Evolutionary conservation across 495 filamentous ascomycete species (phyloP), one percentile per base, ranked within the genome.

Genomic region (Aspergillus cristatus): DNA sequence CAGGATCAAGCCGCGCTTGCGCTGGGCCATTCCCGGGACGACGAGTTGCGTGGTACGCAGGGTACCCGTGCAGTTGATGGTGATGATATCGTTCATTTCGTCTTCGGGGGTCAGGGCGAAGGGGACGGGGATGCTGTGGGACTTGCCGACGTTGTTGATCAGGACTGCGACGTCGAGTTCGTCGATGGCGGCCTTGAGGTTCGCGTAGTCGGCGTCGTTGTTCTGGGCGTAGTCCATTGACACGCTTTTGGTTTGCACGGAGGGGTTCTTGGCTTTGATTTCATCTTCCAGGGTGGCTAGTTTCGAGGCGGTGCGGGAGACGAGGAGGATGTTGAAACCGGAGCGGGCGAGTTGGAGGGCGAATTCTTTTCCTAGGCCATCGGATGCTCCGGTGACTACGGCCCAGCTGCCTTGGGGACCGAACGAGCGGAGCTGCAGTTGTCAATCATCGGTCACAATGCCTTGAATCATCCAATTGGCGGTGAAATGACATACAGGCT

Each of bases 311-410:
- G 93, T 97, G 32, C 93, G 91, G 6, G 93, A 96, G 41, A 99
- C 78, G 39, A 99, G 84, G 22, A 97, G 61, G 38, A 95, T 58
- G 62, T 94, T 96, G 75, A 88, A 97, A 46, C 88, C 88, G 53
- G 87, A 84, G 25, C 70, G 65, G n/a, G 91, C 87, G 38, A 97
- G 78, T 55, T 95, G 87, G 40, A 83, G 68, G 32, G 90, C 84
- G 55, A 84, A 99, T 70, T 97, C 91, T 68, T 95, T 96, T 51
- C 93, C 93, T 37, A 99, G 77, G 45, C 93, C 93, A 66, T 97
- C 91, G 10, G 87, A 94, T 39, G 93, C 91, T 46, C 93, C 93
- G 32, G 93, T 97, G 14, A 99, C 74, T 31, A 99, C 74, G 14
- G 87, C 91, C 87, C 89, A 99, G 51, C 79, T 89, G 41, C 89